These are phyloP conservation scores for Phytophthora parvispora DNA, from an alignment of 352 stramenopile species.

Conservation along the genomic window DNA sequence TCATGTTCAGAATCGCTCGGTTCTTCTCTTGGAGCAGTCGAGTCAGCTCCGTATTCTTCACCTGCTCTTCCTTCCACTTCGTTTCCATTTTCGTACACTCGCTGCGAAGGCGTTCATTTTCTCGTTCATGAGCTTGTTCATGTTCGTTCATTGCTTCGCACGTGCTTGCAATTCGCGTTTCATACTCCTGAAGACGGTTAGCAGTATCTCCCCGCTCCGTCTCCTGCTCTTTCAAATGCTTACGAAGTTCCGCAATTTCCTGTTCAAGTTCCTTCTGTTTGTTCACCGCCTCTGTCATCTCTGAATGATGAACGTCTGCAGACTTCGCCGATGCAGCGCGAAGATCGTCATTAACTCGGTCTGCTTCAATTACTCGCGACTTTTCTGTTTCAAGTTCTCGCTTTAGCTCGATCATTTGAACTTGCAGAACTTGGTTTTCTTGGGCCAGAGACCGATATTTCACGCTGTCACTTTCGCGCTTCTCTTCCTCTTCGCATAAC, in stretches of 20 bases:
- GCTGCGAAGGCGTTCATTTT: constrained; percentile 55
- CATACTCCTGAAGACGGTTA: constrained; percentile 77
- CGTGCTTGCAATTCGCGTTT: constrained; percentile 72
- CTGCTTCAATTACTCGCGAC: constrained; percentile 8
- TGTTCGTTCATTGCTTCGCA: constrained; percentile 79
- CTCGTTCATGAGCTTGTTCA: constrained; percentile 65
- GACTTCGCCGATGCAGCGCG: constrained; percentile 17
- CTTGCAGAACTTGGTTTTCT: constrained; percentile 37
- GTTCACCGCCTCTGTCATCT: constrained; percentile 20
- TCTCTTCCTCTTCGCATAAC: constrained; percentile 33
- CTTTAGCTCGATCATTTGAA: constrained; percentile 41
- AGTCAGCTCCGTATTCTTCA: constrained; percentile 64
- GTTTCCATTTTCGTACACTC: constrained; percentile 46
- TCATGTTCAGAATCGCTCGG: constrained; percentile 60
- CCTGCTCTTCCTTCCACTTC: constrained; percentile 57
- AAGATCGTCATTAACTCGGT: constrained; percentile 23
- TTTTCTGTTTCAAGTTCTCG: constrained; percentile 32
- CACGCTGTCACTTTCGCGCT: constrained; percentile 28
- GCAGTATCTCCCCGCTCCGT: constrained; percentile 73
- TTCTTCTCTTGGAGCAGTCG: constrained; percentile 81
- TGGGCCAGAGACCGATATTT: constrained; percentile 49
- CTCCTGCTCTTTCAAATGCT: constrained; percentile 56
- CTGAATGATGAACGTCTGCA: constrained; percentile 13
- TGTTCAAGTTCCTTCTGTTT: constrained; percentile 36
- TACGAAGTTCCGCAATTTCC: constrained; percentile 40